Conservation (phyloP, 768 basidiomycete species). For the Suillus lakei region DNA sequence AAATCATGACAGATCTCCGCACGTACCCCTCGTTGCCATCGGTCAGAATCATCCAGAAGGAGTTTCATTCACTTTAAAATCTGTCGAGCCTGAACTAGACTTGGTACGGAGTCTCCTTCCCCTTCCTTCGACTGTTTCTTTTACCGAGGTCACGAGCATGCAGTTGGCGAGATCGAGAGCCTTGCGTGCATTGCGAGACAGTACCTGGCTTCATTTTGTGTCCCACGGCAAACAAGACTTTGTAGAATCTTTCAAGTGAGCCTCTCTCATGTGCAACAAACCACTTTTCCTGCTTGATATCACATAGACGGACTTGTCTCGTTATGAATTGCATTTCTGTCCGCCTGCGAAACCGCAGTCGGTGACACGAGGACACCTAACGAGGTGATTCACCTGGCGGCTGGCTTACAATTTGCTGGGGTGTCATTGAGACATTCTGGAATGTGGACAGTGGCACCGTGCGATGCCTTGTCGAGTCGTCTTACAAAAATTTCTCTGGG, state of each 20-base stretch:
- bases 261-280: neutral
- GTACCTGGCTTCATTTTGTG: constrained; percentile 21
- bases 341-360: constrained; percentile 28
- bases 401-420: constrained; percentile 23
- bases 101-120: neutral
- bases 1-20: too few relatives aligned
- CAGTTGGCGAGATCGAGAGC: neutral
- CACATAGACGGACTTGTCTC: neutral
- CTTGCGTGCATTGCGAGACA: neutral
- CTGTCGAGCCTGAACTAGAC: too few relatives aligned
- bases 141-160: neutral
- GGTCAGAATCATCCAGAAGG: constrained; percentile 3
- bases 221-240: constrained; percentile 20
- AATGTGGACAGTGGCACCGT: constrained; percentile 2
- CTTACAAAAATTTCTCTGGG: neutral
- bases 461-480: neutral
- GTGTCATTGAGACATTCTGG: constrained; percentile 30
- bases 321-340: constrained; percentile 17
- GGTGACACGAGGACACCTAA: constrained; percentile 19
- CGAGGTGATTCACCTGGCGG: too few relatives aligned
- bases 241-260: constrained; percentile 17
- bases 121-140: neutral
- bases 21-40: constrained; percentile 10
- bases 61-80: too few relatives aligned
- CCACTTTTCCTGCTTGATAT: constrained; percentile 5